phyloP scores from a whole-genome alignment of 2,329 filamentous ascomycete genomes.

The Geoglossum cookeanum region DNA sequence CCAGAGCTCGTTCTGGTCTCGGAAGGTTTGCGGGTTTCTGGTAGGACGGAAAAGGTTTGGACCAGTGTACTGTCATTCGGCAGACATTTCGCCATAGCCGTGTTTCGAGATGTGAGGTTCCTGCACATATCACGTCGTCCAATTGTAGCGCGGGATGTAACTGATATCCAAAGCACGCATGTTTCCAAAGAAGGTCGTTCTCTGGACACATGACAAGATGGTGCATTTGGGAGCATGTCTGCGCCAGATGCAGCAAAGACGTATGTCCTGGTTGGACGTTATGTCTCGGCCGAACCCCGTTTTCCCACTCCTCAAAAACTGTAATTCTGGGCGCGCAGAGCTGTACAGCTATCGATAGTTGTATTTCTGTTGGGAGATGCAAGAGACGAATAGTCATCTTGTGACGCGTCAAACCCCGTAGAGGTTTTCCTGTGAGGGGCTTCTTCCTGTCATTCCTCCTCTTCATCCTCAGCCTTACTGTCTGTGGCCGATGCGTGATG shows the following conservation, averaged over 20 bases:
- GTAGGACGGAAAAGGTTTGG: not conserved
- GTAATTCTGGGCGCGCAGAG: not conserved
- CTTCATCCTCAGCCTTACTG: not conserved
- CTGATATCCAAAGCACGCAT: not conserved
- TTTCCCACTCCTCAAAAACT: not conserved
- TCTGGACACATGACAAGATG: not conserved
- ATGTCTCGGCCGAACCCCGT: not conserved
- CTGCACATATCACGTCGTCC: not conserved
- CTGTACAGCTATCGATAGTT: not conserved
- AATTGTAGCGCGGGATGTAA: not conserved
- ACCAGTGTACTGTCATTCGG: not conserved
- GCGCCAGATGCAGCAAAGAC: not conserved
- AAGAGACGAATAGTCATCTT: not conserved
- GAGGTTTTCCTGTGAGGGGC: not conserved
- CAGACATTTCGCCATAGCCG: slow-evolving; percentile 1
- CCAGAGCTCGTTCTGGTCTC: not conserved
- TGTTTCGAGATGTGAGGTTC: not conserved
- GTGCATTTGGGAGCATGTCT: not conserved
- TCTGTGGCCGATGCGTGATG: not conserved
- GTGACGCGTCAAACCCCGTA: not conserved
- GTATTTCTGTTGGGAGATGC: not conserved
- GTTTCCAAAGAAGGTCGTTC: slow-evolving; percentile 1
- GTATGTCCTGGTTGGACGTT: not conserved
- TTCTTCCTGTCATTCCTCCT: not conserved
- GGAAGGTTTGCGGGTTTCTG: not conserved